Conservation (phyloP, 805 yeast genomes). For the Monosporozyma unispora region DNA sequence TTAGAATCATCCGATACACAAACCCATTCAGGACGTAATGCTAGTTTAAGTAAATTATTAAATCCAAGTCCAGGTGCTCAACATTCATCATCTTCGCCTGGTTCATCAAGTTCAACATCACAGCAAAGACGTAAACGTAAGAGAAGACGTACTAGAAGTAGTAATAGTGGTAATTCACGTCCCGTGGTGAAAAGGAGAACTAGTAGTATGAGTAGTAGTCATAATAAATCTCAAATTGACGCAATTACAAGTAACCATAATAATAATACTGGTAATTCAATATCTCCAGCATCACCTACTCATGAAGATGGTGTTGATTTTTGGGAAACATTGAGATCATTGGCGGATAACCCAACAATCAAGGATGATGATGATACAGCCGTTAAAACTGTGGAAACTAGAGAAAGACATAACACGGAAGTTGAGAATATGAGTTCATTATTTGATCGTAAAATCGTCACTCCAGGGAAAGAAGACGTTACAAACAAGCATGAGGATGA, state of each 20-base stretch:
- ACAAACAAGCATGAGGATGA: background rate
- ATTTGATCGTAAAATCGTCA: background rate
- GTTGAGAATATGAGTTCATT: background rate
- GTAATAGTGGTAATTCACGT: background rate
- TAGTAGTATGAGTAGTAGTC: conserved; percentile 6
- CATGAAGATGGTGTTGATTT: conserved; percentile 58
- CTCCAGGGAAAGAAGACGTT: background rate
- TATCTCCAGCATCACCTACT: background rate
- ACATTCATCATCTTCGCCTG: background rate
- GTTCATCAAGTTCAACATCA: background rate
- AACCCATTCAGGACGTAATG: conserved; percentile 28
- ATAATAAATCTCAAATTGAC: no score
- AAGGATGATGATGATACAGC: conserved; percentile 9
- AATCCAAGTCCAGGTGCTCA: conserved; percentile 26
- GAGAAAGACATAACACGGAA: no score
- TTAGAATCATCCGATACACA: conserved; percentile 47
- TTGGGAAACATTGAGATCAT: conserved; percentile 59
- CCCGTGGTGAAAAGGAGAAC: background rate
- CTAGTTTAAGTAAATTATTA: conserved; percentile 38
- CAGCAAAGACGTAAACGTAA: conserved; percentile 2
- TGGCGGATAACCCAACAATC: conserved; percentile 30
- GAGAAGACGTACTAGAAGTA: conserved; percentile 7
- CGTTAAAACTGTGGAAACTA: no score
- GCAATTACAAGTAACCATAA: no score
- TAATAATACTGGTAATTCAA: no score